Evolutionary conservation across 2,329 filamentous ascomycete species (phyloP).

Genomic region (Drechmeria coniospora): DNA sequence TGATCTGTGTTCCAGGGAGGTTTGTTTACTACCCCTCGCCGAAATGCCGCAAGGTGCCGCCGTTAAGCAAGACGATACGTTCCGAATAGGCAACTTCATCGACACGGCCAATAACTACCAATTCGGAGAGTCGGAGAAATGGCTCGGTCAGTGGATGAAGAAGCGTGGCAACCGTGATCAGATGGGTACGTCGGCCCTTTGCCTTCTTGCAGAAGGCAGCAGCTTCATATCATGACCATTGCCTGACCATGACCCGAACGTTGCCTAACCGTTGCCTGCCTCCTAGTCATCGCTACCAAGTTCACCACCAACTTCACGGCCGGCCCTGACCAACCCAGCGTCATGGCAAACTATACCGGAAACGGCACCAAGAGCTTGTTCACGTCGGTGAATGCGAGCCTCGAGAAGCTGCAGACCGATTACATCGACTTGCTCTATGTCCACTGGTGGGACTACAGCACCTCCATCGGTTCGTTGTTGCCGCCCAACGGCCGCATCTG

Average conservation of each 20-base stretch:
- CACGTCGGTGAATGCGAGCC: slow-evolving; percentile 36
- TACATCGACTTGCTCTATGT: slow-evolving; percentile 55
- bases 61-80: no score
- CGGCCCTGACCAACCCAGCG: slow-evolving; percentile 23
- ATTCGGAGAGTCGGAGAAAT: slow-evolving; percentile 42
- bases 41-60: not conserved
- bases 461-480: no score
- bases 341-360: slow-evolving; percentile 38
- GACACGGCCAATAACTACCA: slow-evolving; percentile 60
- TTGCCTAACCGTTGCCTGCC: not conserved
- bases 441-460: slow-evolving; percentile 55
- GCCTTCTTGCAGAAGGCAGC: no score
- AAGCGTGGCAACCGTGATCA: slow-evolving; percentile 48
- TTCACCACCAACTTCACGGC: slow-evolving; percentile 43
- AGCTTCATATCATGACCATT: no score
- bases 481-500: no score
- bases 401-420: slow-evolving; percentile 47
- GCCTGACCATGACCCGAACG: no score
- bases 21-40: slow-evolving; percentile 3
- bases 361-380: slow-evolving; percentile 48
- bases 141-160: slow-evolving; percentile 59
- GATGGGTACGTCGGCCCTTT: slow-evolving; percentile 29
- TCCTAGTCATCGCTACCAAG: slow-evolving; percentile 51
- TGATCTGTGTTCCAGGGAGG: slow-evolving; percentile 10
- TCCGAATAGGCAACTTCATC: slow-evolving; percentile 64